Percentiles rank a stretch among this genome's conserved stretches.
phyloP scores from a whole-genome alignment of 1,284 basidiomycete species.

The Melampsora larici-populina region DNA sequence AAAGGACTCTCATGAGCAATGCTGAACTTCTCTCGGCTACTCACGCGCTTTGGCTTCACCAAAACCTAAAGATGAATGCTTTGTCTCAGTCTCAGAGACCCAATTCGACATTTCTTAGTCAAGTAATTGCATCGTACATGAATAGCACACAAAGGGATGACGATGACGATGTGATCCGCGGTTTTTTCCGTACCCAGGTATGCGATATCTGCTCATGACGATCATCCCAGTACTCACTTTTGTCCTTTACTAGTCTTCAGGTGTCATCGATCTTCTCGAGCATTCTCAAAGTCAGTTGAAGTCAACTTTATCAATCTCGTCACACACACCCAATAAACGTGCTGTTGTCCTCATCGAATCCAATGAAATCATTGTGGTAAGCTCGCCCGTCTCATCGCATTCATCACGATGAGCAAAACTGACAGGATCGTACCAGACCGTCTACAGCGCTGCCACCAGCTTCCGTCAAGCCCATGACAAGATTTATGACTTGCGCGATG shows the following conservation, averaged over 20 bases:
- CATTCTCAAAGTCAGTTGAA: conserved; percentile 35
- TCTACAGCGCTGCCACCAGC: conserved; percentile 68
- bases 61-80: conserved; percentile 63
- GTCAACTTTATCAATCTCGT: conserved; percentile 40
- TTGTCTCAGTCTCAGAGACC: conserved; percentile 46
- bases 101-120: conserved; percentile 45
- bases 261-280: conserved; percentile 13
- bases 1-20: conserved; percentile 74
- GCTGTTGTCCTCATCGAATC: conserved; percentile 46
- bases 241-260: conserved; percentile 18
- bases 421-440: conserved; percentile 58
- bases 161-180: conserved; percentile 73
- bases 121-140: conserved; percentile 66
- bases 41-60: conserved; percentile 75
- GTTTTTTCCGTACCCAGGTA: conserved; percentile 76
- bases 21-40: conserved; percentile 83
- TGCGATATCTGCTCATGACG: conserved; percentile 32
- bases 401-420: background rate
- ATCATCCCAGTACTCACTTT: background rate
- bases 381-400: background rate
- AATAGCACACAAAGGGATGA: conserved; percentile 53
- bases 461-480: conserved; percentile 69
- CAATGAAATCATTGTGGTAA: conserved; percentile 48
- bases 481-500: conserved; percentile 68
- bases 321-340: conserved; percentile 24